phyloP scores from a whole-genome alignment of 116 monocot genomes.

The Cymodocea nodosa region DNA sequence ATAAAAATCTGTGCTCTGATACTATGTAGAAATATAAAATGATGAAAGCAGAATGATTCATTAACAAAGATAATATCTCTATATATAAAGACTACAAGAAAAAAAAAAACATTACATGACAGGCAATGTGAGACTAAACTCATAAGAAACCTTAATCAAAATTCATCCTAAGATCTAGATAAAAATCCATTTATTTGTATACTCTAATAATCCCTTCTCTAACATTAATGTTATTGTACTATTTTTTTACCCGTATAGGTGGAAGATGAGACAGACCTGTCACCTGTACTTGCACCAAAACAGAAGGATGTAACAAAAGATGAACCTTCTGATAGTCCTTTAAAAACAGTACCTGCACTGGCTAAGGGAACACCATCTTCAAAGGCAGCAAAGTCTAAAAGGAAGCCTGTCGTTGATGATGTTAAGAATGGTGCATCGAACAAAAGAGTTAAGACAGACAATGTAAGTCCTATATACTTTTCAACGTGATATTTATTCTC shows the following conservation, averaged over 20 bases:
- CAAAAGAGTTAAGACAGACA: slow-evolving; percentile 64
- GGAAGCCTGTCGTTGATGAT: slow-evolving; percentile 66
- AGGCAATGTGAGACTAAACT: no score
- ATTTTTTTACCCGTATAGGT: slow-evolving; percentile 15
- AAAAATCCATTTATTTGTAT: no score
- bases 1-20: no score
- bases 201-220: no score
- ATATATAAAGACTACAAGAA: not conserved
- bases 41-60: no score
- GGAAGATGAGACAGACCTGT: slow-evolving; percentile 70
- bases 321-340: slow-evolving; percentile 62
- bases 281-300: slow-evolving; percentile 88
- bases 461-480: slow-evolving; percentile 19
- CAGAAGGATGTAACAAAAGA: slow-evolving; percentile 71
- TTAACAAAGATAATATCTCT: no score
- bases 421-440: slow-evolving; percentile 30
- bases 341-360: slow-evolving; percentile 42
- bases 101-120: no score
- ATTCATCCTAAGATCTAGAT: no score
- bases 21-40: no score
- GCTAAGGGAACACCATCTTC: slow-evolving; percentile 51
- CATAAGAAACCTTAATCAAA: no score
- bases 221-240: not conserved
- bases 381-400: slow-evolving; percentile 76
- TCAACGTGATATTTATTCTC: not conserved